These are phyloP conservation scores for Neoboletus brunneissimus DNA, from an alignment of 768 basidiomycete species.

Conservation along the genomic window DNA sequence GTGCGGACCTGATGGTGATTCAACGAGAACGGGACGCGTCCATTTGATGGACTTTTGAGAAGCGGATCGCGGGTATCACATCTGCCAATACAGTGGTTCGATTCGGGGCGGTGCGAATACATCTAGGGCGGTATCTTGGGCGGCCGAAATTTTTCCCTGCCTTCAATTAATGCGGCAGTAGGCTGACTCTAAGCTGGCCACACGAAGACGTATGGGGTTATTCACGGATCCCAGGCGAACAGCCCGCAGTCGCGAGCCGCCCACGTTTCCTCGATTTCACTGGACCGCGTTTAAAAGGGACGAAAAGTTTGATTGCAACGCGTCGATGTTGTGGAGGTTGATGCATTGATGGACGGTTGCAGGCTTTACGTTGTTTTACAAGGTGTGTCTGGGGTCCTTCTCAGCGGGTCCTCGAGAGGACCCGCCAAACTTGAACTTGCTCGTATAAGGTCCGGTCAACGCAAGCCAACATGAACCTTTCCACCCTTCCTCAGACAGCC, in stretches of 20 bases:
- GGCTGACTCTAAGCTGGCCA: conserved; percentile 1
- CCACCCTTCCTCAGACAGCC: conserved; percentile 40
- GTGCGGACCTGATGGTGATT: not conserved
- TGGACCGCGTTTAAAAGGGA: not conserved
- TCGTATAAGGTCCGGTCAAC: conserved; percentile 60
- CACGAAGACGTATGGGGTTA: conserved; percentile 8
- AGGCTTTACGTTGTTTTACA: conserved; percentile 17
- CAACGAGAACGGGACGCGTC: conserved; percentile 45
- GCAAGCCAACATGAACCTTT: conserved; percentile 50
- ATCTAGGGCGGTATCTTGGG: not conserved
- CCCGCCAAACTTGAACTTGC: conserved; percentile 26
- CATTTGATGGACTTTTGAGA: conserved; percentile 38
- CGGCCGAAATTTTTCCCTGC: conserved; percentile 2
- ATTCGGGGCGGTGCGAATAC: not conserved
- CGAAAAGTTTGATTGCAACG: conserved; percentile 4
- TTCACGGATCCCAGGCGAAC: not conserved
- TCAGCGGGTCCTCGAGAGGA: conserved; percentile 19
- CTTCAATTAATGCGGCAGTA: not conserved
- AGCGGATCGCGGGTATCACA: conserved; percentile 19
- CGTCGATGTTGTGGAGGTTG: not conserved
- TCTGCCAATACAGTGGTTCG: not conserved
- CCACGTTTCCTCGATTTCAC: conserved; percentile 7
- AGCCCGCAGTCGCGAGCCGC: conserved; percentile 1
- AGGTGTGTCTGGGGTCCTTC: conserved; percentile 31
- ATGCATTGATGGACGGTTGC: not conserved